Evolutionary conservation across 176 grass and related monocot species (phyloP).

Genomic region (bread wheat (Triticum aestivum)): IWGSC_CS_RefSeq_v2.1 NC_057813.1:490169013-490169512

Average conservation of each 20-base stretch:
- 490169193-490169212: not conserved
- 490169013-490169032: not conserved
- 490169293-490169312: not conserved
- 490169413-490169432: too few relatives aligned
- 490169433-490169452: not conserved
- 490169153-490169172: not conserved
- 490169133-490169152: not conserved
- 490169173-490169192: not conserved
- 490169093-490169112: not conserved
- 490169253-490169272: not conserved
- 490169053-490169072: not conserved
- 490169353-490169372: not conserved
- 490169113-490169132: not conserved
- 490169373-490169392: not conserved
- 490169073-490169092: not conserved
- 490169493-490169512: not conserved
- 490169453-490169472: not conserved
- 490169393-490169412: not conserved
- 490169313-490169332: not conserved
- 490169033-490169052: not conserved
- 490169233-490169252: not conserved
- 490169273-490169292: not conserved
- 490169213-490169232: not conserved
- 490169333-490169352: not conserved
- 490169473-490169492: not conserved